A percentile compares a stretch with the other conserved stretches of the same genome.
phyloP scores from a whole-genome alignment of 83 land plant genomes.

The Diphasiastrum complanatum region DNA sequence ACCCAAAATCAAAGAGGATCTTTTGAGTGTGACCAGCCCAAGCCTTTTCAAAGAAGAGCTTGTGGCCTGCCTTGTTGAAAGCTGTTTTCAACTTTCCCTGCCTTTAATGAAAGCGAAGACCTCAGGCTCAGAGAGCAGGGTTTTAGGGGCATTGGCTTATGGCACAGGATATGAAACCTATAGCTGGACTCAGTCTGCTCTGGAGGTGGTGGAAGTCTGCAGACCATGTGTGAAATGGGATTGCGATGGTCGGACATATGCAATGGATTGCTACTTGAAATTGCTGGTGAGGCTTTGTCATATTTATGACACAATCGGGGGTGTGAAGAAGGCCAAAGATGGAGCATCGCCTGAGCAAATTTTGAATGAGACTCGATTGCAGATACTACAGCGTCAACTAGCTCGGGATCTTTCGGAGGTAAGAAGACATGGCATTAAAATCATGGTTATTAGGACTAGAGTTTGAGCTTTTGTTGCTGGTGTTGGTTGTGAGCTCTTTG shows the following conservation, averaged over 20 bases:
- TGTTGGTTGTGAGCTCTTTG: too few species aligned
- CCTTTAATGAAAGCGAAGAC: constrained; percentile 82
- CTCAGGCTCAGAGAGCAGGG: constrained; percentile 85
- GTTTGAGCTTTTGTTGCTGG: not conserved
- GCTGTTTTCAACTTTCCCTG: constrained; percentile 94
- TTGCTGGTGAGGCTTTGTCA: constrained; percentile 94
- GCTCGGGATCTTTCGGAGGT: constrained; percentile 89
- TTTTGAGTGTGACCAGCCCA: constrained; percentile 62
- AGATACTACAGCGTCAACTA: constrained; percentile 74
- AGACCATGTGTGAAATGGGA: constrained; percentile 98
- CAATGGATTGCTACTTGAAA: constrained; percentile 98
- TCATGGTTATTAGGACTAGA: not conserved
- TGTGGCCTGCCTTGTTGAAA: constrained; percentile 93
- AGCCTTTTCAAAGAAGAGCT: constrained; percentile 90
- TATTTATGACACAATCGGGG: constrained; percentile 93
- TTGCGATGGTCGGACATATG: constrained; percentile 95
- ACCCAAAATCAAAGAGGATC: constrained; percentile 68
- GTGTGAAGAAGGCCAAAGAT: constrained; percentile 91
- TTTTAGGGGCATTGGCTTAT: constrained; percentile 95
- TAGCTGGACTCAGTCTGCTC: constrained; percentile 96
- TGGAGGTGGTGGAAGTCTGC: constrained; percentile 97
- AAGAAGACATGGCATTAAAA: not conserved
- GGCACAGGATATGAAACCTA: constrained; percentile 94
- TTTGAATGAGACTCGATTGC: constrained; percentile 83
- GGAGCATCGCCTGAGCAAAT: constrained; percentile 99